Evolutionary conservation across 2,329 filamentous ascomycete genomes (phyloP), one percentile per base, ranked within the genome.

Genomic region (Mollisiaceae sp.): DNA sequence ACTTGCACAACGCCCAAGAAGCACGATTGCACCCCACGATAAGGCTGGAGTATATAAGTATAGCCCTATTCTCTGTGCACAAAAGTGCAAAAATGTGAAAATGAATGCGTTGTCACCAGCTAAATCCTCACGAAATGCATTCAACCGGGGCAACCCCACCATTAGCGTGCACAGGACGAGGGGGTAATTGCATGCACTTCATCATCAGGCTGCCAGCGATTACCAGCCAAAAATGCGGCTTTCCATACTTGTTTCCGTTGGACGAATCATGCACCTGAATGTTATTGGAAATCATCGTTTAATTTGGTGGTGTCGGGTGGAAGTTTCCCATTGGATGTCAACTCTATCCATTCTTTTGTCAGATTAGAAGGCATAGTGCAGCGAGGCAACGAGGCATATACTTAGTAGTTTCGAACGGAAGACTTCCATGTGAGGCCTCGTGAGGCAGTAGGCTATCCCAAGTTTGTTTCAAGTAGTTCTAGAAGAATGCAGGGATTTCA

Each of bases 281-380:
- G 55, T 61, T 22, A 64, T 67, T 2, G 60, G 63, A 1, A 50
- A 60, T 41, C 43, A 43, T 43, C 52, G 60, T 50, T 62, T 64
- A 2, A 2, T 64, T 20, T 11, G 67, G 59, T 18, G 65, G 57
- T 15, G 59, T 56, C 1, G 61, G 60, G 11, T 47, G 27, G 22
- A 69, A 64, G 2, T 8, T 18, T 12, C n/a, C 14, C 6, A 43
- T 43, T 43, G 41, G 38, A n/a, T 18, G 41, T 6, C 41, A 18
- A 15, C 18, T 6, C 41, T 43, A 3, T 8, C n/a, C n/a, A 1
- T 43, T 43, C 41, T 43, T 43, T 43, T n/a, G 41, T 43, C 41
- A 43, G 15, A 15, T 43, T 15, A 15, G 12, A 18, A 18, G 15
- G n/a, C 15, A n/a, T 18, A n/a, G 15, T 43, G 12, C 38, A 41